phyloP scores from a whole-genome alignment of 495 filamentous ascomycete species.

The Amorphotheca resinae region DNA sequence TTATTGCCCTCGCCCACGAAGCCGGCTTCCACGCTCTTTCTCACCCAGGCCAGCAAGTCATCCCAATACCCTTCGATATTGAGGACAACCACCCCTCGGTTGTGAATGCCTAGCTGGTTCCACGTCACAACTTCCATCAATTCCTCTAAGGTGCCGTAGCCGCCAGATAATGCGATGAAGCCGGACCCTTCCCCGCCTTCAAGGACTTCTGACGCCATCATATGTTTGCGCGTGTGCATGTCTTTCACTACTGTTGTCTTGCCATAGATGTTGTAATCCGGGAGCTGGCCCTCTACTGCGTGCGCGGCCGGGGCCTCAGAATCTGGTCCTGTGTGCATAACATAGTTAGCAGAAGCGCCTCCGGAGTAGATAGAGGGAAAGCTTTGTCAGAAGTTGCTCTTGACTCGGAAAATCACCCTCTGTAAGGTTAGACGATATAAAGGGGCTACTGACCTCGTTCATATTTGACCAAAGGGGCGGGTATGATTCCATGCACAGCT shows the following conservation, averaged over 20 bases:
- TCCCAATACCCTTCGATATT: constrained; percentile 90
- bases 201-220: constrained; percentile 83
- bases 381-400: no score
- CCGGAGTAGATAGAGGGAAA: no score
- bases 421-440: no score
- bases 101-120: constrained; percentile 95
- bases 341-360: no score
- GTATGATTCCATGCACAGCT: constrained; percentile 88
- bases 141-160: constrained; percentile 93
- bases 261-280: constrained; percentile 62
- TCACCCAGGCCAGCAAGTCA: constrained; percentile 72
- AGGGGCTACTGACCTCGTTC: constrained; percentile 62
- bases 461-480: constrained; percentile 66
- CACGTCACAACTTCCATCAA: constrained; percentile 93
- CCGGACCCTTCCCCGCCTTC: constrained; percentile 71
- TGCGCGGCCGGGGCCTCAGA: constrained; percentile 2
- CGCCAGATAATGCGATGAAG: constrained; percentile 81
- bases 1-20: constrained; percentile 60
- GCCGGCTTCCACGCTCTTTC: constrained; percentile 59
- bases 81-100: constrained; percentile 61
- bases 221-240: constrained; percentile 88
- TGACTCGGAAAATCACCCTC: no score
- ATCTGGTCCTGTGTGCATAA: not conserved
- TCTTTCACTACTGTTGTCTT: constrained; percentile 77
- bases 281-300: constrained; percentile 23